Percentiles rank a stretch among this genome's conserved stretches.
Conservation (phyloP, 192 early-diverging fungal genomes). For the Jimgerdemannia flammicorona region DNA sequence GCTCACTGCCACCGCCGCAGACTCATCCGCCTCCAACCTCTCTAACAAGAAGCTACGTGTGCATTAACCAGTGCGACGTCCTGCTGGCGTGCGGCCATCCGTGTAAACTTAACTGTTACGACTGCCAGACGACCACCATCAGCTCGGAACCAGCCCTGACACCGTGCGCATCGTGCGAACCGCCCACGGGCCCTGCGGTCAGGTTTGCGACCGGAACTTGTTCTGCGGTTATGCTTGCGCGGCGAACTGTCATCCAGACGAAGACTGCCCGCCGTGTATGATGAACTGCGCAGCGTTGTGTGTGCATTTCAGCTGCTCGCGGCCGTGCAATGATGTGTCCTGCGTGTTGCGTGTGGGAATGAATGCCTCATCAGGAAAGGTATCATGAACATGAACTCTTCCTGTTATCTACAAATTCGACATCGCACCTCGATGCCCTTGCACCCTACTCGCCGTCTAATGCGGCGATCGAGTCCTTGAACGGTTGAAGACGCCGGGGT, state of each 20-base stretch:
- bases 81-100: slow-evolving; percentile 32
- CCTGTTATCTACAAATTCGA: slow-evolving; percentile 38
- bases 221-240: slow-evolving; percentile 30
- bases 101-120: slow-evolving; percentile 32
- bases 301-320: slow-evolving; percentile 32
- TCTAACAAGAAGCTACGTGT: slow-evolving; percentile 78
- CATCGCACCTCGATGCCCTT: slow-evolving; percentile 57
- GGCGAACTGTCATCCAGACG: slow-evolving; percentile 8
- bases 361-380: slow-evolving; percentile 39
- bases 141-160: not conserved
- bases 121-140: slow-evolving; percentile 24
- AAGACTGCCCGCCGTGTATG: slow-evolving; percentile 40
- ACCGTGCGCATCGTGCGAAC: slow-evolving; percentile 3
- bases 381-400: slow-evolving; percentile 77
- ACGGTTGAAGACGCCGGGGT: slow-evolving; percentile 39
- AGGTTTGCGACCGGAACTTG: slow-evolving; percentile 25
- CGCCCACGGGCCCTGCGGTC: slow-evolving; percentile 29
- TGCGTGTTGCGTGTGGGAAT: slow-evolving; percentile 49
- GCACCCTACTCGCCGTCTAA: slow-evolving; percentile 34
- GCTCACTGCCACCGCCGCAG: not conserved
- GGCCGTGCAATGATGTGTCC: slow-evolving; percentile 35
- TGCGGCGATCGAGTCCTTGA: slow-evolving; percentile 49
- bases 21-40: slow-evolving; percentile 35
- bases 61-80: slow-evolving; percentile 16
- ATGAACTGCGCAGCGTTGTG: slow-evolving; percentile 34